Evolutionary conservation across 352 stramenopile species (phyloP), one percentile per base, ranked within the genome.

Genomic region (Phytophthora idaei): DNA sequence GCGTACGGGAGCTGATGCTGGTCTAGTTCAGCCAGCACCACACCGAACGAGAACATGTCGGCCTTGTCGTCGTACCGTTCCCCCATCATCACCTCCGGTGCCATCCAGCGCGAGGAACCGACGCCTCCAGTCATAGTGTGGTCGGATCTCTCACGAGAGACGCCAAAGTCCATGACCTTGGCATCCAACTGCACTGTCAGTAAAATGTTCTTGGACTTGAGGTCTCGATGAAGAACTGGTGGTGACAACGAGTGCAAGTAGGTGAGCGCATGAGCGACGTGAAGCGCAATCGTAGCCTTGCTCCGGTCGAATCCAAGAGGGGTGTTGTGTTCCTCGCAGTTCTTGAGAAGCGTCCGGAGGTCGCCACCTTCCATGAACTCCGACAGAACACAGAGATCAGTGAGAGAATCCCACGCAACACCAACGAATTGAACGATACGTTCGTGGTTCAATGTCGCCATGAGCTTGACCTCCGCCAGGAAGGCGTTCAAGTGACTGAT

Each of bases 341-440:
- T 64, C 28, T 63, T 66, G 8, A 87, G 61, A 28, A 83, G 37
- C 1, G 52, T 68, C 8, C 68, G 67, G 8, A 88, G 56, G 41
- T 88, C 77, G 1, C 70, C 70, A 27, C 67, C 64, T 65, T 73
- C 65, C 79, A 88, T 88, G 64, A 71, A 83, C 59, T 88, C 79
- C 9, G 72, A 80, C 32, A 88, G 39, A 11, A 76, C 68, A 45
- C 73, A 78, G 9, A 84, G 39, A 7, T 82, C 74, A 5, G 51
- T 67, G 14, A 83, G 61, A 5, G 75, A 78, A 51, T 82, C 76
- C 79, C 79, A 88, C 21, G 77, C 74, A n/a, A 85, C 73, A 0
- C 77, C 76, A 2, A 85, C 41, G 39, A 85, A 89, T 9, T 57
- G 49, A 1, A 87, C 78, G 34, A 90, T 81, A 1, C 69, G 62